Evolutionary conservation across 495 filamentous ascomycete genomes (phyloP).

Genomic region (Aspergillus sclerotiicarbonarius): DNA sequence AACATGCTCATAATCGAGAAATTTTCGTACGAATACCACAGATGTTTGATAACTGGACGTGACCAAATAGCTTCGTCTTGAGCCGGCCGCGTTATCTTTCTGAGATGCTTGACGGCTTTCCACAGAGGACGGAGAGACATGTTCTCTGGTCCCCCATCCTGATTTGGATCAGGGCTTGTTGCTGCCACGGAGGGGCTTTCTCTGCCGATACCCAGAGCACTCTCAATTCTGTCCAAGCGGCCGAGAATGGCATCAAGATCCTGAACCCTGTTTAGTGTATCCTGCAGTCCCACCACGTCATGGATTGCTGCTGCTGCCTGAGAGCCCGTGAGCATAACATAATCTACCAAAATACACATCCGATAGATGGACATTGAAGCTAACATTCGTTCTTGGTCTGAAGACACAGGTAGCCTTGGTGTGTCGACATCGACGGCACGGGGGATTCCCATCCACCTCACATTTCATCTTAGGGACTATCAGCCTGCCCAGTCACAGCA

Average conservation of each 20-base stretch:
- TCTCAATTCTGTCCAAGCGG: slow-evolving; percentile 37
- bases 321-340: neutral
- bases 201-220: slow-evolving; percentile 30
- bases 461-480: slow-evolving; percentile 35
- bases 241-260: slow-evolving; percentile 29
- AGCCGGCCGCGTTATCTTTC: slow-evolving; percentile 24
- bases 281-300: slow-evolving; percentile 14
- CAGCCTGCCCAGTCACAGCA: no score
- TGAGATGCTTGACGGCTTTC: slow-evolving; percentile 30
- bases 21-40: slow-evolving; percentile 37
- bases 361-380: slow-evolving; percentile 1
- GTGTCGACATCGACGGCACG: slow-evolving; percentile 37
- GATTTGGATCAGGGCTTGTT: slow-evolving; percentile 8
- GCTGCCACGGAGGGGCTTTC: slow-evolving; percentile 2
- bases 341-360: neutral
- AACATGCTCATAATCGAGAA: neutral
- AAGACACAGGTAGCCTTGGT: slow-evolving; percentile 36
- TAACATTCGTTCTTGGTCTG: slow-evolving; percentile 42
- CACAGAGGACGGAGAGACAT: slow-evolving; percentile 26
- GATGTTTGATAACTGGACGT: slow-evolving; percentile 26
- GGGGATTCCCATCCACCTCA: slow-evolving; percentile 35
- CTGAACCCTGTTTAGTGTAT: slow-evolving; percentile 8
- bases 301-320: slow-evolving; percentile 33
- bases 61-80: slow-evolving; percentile 34
- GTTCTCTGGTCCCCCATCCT: slow-evolving; percentile 13